Conservation (phyloP, 139 green algal species). For the Nannochloris sp. region DNA sequence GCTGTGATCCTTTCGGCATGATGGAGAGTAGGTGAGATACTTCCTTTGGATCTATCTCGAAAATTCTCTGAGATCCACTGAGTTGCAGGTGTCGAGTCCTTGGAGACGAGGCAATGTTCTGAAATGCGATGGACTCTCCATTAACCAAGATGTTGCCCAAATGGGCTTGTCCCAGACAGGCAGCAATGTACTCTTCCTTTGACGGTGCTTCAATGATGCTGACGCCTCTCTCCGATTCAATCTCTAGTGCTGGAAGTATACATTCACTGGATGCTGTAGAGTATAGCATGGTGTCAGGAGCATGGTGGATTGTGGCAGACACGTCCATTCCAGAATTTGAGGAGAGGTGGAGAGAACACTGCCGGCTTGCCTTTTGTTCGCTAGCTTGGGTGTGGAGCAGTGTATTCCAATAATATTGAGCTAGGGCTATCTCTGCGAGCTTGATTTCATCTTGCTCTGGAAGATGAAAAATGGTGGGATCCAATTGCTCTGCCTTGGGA, state of each 20-base stretch:
- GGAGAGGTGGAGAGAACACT: background rate
- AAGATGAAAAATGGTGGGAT: conserved; percentile 14
- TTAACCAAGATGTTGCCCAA: background rate
- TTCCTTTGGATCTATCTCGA: conserved; percentile 11
- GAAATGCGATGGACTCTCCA: background rate
- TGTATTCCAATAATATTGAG: conserved; percentile 8
- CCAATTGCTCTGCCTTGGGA: conserved; percentile 3
- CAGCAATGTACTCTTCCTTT: background rate
- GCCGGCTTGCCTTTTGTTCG: background rate
- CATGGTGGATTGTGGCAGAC: background rate
- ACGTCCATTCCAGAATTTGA: background rate
- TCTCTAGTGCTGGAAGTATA: background rate
- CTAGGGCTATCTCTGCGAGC: conserved; percentile 15
- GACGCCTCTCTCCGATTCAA: background rate
- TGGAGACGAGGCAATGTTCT: conserved; percentile 4
- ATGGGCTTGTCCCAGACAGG: background rate
- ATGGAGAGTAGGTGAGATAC: background rate
- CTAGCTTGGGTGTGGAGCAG: background rate
- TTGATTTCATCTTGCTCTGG: conserved; percentile 3
- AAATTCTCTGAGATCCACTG: conserved; percentile 16
- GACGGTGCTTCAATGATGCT: background rate
- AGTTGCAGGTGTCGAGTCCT: conserved; percentile 14
- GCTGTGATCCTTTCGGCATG: conserved; percentile 9
- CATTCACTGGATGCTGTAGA: background rate
- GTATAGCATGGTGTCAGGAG: background rate